phyloP scores from a whole-genome alignment of 257 asterid species.

The Solanum sparsipilum region DNA sequence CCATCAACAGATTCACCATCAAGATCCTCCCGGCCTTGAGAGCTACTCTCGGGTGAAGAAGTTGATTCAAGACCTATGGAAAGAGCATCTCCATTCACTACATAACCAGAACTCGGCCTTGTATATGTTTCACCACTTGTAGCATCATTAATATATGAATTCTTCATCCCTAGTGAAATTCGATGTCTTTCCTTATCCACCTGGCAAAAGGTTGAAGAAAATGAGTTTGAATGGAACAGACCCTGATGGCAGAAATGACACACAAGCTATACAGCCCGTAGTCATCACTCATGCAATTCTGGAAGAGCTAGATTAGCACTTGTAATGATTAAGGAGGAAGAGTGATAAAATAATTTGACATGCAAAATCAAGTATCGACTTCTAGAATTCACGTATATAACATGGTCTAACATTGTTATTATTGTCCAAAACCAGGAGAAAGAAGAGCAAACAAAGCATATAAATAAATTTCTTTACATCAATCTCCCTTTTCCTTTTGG shows the following conservation, averaged over 20 bases:
- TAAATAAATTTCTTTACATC: background rate
- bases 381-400: background rate
- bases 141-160: constrained; percentile 46
- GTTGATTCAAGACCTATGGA: constrained; percentile 14
- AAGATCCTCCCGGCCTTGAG: constrained; percentile 5
- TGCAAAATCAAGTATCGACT: background rate
- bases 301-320: background rate
- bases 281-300: background rate
- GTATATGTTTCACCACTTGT: constrained; percentile 18
- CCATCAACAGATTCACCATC: constrained; percentile 20
- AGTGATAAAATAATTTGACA: background rate
- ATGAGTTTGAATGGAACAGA: background rate
- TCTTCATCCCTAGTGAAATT: constrained; percentile 88
- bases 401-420: background rate
- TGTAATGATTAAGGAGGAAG: background rate
- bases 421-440: background rate
- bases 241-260: background rate
- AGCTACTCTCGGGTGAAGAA: constrained; percentile 15
- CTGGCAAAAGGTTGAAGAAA: constrained; percentile 18
- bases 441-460: background rate
- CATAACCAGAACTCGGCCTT: constrained; percentile 8
- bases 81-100: constrained; percentile 17
- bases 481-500: background rate
- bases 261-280: background rate
- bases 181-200: constrained; percentile 84